These are phyloP conservation scores for Candida tetrigidarum DNA, from an alignment of 1,139 yeast genomes.

Conservation along the genomic window DNA sequence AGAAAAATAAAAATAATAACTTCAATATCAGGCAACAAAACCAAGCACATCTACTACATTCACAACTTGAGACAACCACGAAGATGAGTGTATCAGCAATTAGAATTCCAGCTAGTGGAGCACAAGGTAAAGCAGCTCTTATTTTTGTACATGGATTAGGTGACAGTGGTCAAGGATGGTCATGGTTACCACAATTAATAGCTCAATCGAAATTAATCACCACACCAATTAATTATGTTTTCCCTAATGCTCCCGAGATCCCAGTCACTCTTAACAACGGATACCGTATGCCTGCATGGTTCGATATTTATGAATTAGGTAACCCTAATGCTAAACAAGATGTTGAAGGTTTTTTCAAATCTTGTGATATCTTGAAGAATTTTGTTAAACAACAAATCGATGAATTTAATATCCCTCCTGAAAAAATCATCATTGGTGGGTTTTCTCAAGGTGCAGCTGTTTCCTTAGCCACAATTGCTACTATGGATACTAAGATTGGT, in stretches of 20 bases:
- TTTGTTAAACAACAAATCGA: conserved; percentile 67
- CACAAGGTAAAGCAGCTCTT: conserved; percentile 56
- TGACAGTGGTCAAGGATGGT: conserved; percentile 90
- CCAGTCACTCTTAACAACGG: conserved; percentile 77
- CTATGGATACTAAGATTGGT: conserved; percentile 65
- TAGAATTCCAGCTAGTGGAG: conserved; percentile 23
- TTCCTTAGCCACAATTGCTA: conserved; percentile 57
- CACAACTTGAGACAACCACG: not conserved
- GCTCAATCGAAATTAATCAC: conserved; percentile 46
- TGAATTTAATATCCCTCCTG: conserved; percentile 61
- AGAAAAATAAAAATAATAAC: too few relatives aligned
- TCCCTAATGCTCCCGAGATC: conserved; percentile 84
- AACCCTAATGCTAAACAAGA: conserved; percentile 57
- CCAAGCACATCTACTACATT: not conserved
- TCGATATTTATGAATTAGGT: conserved; percentile 69
- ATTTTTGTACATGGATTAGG: conserved; percentile 92
- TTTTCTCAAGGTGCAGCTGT: conserved; percentile 95
- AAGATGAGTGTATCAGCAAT: conserved; percentile 24
- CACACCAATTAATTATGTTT: conserved; percentile 71
- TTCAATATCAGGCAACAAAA: too few relatives aligned
- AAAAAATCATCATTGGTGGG: conserved; percentile 85
- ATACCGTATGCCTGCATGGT: conserved; percentile 82
- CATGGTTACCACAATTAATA: conserved; percentile 63
- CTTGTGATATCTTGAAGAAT: conserved; percentile 55
- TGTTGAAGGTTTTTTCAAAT: conserved; percentile 61